Conservation (phyloP, 345 rosid genomes). For the Raphanus sativus region DNA sequence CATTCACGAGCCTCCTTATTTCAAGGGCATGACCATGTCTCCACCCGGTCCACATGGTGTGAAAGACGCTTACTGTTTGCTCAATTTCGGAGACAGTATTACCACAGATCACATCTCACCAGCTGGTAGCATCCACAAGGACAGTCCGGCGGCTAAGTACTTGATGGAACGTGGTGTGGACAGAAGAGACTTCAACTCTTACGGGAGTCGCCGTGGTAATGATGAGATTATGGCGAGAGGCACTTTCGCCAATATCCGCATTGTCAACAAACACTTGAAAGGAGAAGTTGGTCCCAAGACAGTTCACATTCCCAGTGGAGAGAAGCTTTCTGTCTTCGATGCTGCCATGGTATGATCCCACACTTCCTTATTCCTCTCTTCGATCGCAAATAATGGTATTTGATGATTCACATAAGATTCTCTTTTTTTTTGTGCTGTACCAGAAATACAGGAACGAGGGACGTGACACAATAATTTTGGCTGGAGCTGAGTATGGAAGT, state of each 20-base stretch:
- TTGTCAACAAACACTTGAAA: slow-evolving; percentile 72
- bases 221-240: slow-evolving; percentile 91
- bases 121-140: slow-evolving; percentile 96
- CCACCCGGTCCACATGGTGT: slow-evolving; percentile 94
- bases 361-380: background rate
- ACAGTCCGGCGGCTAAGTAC: slow-evolving; percentile 93
- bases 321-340: slow-evolving; percentile 80
- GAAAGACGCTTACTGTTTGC: slow-evolving; percentile 91
- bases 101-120: slow-evolving; percentile 99
- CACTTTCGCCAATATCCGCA: slow-evolving; percentile 81
- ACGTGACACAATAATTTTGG: slow-evolving; percentile 66
- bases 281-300: slow-evolving; percentile 95
- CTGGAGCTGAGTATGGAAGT: slow-evolving; percentile 92
- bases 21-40: slow-evolving; percentile 85
- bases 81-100: slow-evolving; percentile 97
- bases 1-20: slow-evolving; percentile 98
- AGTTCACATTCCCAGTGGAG: slow-evolving; percentile 72
- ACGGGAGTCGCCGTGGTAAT: slow-evolving; percentile 89
- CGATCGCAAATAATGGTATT: background rate
- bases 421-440: background rate
- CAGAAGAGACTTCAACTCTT: slow-evolving; percentile 82
- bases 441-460: slow-evolving; percentile 83
- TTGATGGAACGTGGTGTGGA: slow-evolving; percentile 81
- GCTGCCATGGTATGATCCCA: slow-evolving; percentile 58
- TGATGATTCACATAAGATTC: background rate